Conservation (phyloP, 2,329 filamentous ascomycete species). For the Ophiocordyceps camponoti-saundersi region DNA sequence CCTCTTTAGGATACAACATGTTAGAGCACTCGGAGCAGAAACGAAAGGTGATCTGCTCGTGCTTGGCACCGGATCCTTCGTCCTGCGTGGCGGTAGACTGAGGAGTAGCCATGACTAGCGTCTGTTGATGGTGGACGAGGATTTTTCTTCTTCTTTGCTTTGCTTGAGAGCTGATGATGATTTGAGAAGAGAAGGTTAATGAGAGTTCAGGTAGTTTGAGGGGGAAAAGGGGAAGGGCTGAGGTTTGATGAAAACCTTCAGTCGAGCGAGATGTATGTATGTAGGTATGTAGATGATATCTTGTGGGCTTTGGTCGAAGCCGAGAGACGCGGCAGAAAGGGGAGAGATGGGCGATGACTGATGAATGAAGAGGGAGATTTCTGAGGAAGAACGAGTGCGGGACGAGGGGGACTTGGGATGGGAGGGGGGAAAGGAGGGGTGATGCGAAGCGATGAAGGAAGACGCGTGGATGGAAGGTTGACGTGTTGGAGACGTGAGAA, state of each 20-base stretch:
- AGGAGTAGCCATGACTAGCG: slow-evolving; percentile 35
- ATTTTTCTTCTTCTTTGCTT: background rate
- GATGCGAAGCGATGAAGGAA: background rate
- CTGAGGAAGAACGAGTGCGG: background rate
- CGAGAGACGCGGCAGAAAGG: background rate
- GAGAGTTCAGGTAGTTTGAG: background rate
- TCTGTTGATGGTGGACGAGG: background rate
- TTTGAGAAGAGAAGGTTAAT: background rate
- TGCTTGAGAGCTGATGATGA: background rate
- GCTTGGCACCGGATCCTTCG: slow-evolving; percentile 25
- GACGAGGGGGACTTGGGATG: background rate
- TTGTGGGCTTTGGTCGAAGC: too few relatives aligned
- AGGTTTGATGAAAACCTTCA: too few relatives aligned
- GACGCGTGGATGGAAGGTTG: background rate
- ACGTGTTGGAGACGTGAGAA: background rate
- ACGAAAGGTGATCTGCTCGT: slow-evolving; percentile 81
- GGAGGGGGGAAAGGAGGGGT: background rate
- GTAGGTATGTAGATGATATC: too few relatives aligned
- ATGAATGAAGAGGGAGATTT: background rate
- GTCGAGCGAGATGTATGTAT: too few relatives aligned
- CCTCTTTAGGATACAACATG: slow-evolving; percentile 94
- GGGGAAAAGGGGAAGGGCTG: too few relatives aligned
- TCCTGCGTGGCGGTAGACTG: slow-evolving; percentile 29
- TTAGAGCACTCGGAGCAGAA: slow-evolving; percentile 99
- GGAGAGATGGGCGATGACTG: too few relatives aligned